Conservation (phyloP, 192 early-diverging fungal species). For the Phlyctochytrium arcticum region DNA sequence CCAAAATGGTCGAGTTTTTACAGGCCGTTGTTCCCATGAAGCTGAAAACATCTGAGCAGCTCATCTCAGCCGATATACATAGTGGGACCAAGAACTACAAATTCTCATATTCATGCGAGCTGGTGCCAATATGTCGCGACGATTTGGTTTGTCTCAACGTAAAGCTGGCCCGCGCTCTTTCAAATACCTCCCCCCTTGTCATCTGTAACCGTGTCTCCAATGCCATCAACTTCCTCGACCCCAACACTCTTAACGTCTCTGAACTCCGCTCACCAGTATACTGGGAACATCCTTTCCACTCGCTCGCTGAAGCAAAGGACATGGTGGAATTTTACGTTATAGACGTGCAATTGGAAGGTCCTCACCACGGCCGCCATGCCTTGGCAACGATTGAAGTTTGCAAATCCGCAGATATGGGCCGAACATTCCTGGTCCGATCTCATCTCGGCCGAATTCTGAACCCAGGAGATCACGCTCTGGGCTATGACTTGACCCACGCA, state of each 20-base stretch:
- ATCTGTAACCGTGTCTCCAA: constrained; percentile 85
- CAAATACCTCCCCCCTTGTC: constrained; percentile 80
- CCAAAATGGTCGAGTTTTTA: constrained; percentile 96
- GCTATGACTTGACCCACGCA: constrained; percentile 81
- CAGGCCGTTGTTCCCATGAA: constrained; percentile 75
- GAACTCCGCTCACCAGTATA: constrained; percentile 73
- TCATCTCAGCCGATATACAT: constrained; percentile 96
- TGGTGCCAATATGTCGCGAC: constrained; percentile 95
- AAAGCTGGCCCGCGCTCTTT: constrained; percentile 79
- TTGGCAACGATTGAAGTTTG: constrained; percentile 88
- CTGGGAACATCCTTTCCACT: constrained; percentile 79
- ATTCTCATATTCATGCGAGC: constrained; percentile 93
- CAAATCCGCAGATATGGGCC: constrained; percentile 70
- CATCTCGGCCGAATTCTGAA: constrained; percentile 90
- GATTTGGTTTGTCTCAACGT: constrained; percentile 84
- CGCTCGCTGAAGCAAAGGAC: constrained; percentile 73
- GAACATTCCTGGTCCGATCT: constrained; percentile 76
- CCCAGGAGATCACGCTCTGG: constrained; percentile 86
- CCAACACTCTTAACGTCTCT: constrained; percentile 70
- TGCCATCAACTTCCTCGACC: constrained; percentile 81
- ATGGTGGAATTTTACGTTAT: constrained; percentile 93
- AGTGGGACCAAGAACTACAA: constrained; percentile 88
- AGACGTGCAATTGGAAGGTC: constrained; percentile 82
- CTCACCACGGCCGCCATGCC: constrained; percentile 51
- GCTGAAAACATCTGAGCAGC: constrained; percentile 88